phyloP scores from a whole-genome alignment of 805 yeast genomes.

The Hanseniaspora valbyensis region DNA sequence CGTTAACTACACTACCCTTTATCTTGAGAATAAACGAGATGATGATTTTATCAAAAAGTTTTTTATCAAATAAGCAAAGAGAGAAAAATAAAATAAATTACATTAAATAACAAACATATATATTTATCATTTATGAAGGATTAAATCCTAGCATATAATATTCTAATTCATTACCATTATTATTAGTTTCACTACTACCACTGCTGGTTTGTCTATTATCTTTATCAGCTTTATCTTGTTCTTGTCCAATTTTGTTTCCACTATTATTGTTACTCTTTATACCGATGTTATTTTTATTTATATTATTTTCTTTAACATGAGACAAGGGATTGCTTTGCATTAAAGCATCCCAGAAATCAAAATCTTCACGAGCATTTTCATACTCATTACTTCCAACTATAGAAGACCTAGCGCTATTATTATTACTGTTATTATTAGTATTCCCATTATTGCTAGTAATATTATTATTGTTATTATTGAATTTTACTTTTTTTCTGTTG shows the following conservation, averaged over 20 bases:
- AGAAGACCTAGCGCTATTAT: slow-evolving; percentile 3
- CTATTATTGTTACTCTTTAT: no score
- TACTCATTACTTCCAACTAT: background rate
- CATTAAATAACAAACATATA: background rate
- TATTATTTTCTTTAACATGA: background rate
- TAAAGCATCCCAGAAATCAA: slow-evolving; percentile 8
- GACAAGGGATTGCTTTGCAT: slow-evolving; percentile 2
- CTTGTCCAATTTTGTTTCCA: background rate
- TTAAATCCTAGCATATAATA: slow-evolving; percentile 10
- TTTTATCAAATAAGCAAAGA: background rate
- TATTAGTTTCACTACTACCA: background rate
- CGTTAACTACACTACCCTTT: slow-evolving; percentile 41
- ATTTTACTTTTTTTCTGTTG: background rate
- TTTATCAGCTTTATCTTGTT: background rate
- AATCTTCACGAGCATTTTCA: background rate
- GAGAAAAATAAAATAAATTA: background rate
- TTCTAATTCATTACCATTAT: slow-evolving; percentile 5
- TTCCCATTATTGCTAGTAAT: background rate
- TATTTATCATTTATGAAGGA: slow-evolving; percentile 1
- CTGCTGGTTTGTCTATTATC: background rate
- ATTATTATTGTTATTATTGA: background rate
- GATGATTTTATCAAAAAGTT: slow-evolving; percentile 1
- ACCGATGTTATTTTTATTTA: background rate
- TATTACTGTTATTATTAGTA: background rate
- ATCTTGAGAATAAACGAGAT: background rate